Evolutionary conservation across 805 yeast genomes (phyloP).

Genomic region (Yarrowia phangngaensis): DNA sequence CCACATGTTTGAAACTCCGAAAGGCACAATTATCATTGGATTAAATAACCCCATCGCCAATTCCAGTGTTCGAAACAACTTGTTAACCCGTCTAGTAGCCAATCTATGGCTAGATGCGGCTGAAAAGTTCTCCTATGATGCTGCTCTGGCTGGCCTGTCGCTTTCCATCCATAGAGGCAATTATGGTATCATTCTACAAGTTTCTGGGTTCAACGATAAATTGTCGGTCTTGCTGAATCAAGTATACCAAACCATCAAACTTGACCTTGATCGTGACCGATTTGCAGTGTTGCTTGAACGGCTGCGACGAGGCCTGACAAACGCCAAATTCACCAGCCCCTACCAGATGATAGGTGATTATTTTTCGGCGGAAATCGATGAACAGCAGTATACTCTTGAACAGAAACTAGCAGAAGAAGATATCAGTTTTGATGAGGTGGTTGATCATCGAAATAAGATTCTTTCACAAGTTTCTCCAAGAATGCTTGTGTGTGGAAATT

Average conservation of each 20-base stretch:
- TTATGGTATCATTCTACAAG: slow-evolving; percentile 1
- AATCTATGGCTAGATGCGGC: slow-evolving; percentile 7
- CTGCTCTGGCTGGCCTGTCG: not conserved
- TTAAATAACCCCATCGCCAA: not conserved
- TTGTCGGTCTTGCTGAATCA: not conserved
- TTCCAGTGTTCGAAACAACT: not conserved
- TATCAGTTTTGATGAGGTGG: slow-evolving; percentile 5
- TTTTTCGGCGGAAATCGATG: not conserved
- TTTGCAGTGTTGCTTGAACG: not conserved
- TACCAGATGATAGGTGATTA: slow-evolving; percentile 1
- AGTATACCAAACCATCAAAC: not conserved
- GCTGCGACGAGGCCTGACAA: not conserved
- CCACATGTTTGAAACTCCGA: slow-evolving; percentile 14
- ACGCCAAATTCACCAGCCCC: slow-evolving; percentile 3
- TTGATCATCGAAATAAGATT: not conserved
- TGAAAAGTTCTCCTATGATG: slow-evolving; percentile 11
- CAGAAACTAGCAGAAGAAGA: slow-evolving; percentile 82
- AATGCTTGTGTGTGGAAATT: slow-evolving; percentile 3
- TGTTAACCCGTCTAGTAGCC: slow-evolving; percentile 4
- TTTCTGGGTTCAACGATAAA: slow-evolving; percentile 10
- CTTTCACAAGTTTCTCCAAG: not conserved
- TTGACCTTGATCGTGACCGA: slow-evolving; percentile 3
- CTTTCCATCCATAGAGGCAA: not conserved
- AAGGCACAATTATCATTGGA: not conserved
- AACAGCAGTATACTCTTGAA: slow-evolving; percentile 35